phyloP scores from a whole-genome alignment of 129 eudicot species.

The Chrysanthemum seticuspe region DNA sequence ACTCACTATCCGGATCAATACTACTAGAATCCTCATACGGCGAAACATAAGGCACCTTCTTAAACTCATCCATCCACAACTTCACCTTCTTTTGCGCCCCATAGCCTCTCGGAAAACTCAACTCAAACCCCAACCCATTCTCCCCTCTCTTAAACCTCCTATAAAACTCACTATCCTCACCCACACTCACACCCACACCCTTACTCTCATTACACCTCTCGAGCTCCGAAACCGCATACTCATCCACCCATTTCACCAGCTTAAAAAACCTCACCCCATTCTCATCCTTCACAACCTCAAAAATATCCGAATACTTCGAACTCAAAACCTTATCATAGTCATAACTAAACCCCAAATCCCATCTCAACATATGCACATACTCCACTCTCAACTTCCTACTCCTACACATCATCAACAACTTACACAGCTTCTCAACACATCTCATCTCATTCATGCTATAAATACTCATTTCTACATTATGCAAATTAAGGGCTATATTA shows the following conservation, averaged over 20 bases:
- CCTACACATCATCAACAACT: conserved; percentile 64
- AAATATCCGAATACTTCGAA: conserved; percentile 46
- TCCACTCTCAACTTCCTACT: conserved; percentile 47
- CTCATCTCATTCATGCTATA: conserved; percentile 35
- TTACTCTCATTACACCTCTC: conserved; percentile 53
- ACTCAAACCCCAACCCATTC: conserved; percentile 52
- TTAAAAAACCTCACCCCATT: conserved; percentile 54
- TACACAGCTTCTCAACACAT: conserved; percentile 47
- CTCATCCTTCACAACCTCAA: conserved; percentile 43
- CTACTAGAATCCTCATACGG: conserved; percentile 79
- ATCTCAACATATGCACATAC: conserved; percentile 60
- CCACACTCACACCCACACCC: conserved; percentile 22
- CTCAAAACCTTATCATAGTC: conserved; percentile 52
- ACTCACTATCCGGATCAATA: conserved; percentile 69
- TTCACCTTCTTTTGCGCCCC: conserved; percentile 87
- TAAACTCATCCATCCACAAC: conserved; percentile 97
- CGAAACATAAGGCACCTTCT: conserved; percentile 75
- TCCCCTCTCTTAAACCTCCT: conserved; percentile 56
- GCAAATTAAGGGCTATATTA: conserved; percentile 26
- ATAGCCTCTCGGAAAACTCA: conserved; percentile 83
- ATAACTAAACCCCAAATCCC: conserved; percentile 89
- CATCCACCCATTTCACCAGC: conserved; percentile 60
- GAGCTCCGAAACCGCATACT: conserved; percentile 57
- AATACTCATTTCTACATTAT: conserved; percentile 43
- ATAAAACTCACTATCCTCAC: conserved; percentile 20